Base-by-base conservation (phyloP, 2,329 filamentous ascomycete genomes). In the Phaeosphaeriaceae sp. region DNA sequence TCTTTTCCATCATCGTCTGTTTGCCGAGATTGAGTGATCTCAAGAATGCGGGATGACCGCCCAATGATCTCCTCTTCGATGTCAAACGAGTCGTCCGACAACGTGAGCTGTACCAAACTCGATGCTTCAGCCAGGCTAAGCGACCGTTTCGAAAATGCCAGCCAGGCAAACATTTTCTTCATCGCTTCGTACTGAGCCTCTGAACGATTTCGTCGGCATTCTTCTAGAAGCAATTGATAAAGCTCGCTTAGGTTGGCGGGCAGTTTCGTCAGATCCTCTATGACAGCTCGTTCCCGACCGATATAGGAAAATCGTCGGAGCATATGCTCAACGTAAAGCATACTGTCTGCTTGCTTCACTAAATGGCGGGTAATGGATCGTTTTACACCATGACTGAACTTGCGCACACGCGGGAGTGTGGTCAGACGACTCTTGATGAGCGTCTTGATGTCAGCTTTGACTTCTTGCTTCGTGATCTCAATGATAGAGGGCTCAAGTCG, bases 301-400 rank as follows among this genome's bases (percentile, higher is more conserved):
- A 79, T 61, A 7, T 65, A 57, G 7, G 75, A 66, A 3, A 79
- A 58, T 0, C 72, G 61, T 7, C 58, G 44, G 0, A 80, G 64
- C 24, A 78, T 65, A n/a, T 79, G 75, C 22, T 79, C 71, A 0
- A 73, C 71, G 31, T 79, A 79, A 0, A 79, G 65, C 62, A 80
- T 70, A 21, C 74, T 74, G 7, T 77, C 75, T 1, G 76, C 72
- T 10, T 58, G 57, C 1, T 70, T 63, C 13, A 71, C 61, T 0
- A 79, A 58, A 13, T 65, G 76, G 6, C 73, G 64, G 0, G 65
- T 62, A 13, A 79, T 68, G 9, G 67, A 44, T 70, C 69, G 9
- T 71, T 72, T 48, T 70, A 73, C 11, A 68, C 65, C 25, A 62
- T 58, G 49, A n/a, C 62, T 63, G 17, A 78, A 75, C 5, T 52